These are phyloP conservation scores for Aureoboletus auriporus DNA, from an alignment of 768 basidiomycete genomes.

Conservation along the genomic window DNA sequence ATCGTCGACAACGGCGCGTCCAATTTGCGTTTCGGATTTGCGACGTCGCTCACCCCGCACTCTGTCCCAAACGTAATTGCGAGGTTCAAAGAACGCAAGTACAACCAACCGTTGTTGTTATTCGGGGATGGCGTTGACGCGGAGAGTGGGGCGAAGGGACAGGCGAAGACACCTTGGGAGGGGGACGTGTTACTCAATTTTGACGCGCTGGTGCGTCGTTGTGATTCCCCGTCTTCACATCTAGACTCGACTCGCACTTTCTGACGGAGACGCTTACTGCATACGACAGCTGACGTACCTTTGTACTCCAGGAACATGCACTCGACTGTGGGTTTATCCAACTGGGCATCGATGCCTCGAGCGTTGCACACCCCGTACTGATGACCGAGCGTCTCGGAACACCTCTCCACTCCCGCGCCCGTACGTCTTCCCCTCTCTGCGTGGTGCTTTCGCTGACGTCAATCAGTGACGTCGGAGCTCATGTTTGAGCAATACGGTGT, in stretches of 20 bases:
- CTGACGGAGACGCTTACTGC: neutral
- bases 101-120: slow-evolving; percentile 75
- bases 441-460: too few species aligned
- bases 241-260: too few species aligned
- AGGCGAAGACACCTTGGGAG: slow-evolving; percentile 85
- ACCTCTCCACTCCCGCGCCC: slow-evolving; percentile 80
- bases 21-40: slow-evolving; percentile 79
- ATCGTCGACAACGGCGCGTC: slow-evolving; percentile 91
- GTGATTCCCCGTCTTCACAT: neutral
- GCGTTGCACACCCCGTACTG: slow-evolving; percentile 81
- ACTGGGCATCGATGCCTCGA: slow-evolving; percentile 73
- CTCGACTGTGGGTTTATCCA: slow-evolving; percentile 89
- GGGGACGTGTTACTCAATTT: slow-evolving; percentile 90
- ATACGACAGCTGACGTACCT: neutral
- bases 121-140: slow-evolving; percentile 87
- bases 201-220: slow-evolving; percentile 79
- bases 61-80: slow-evolving; percentile 69
- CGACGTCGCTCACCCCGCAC: slow-evolving; percentile 47
- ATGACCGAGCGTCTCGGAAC: slow-evolving; percentile 93
- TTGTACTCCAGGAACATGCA: slow-evolving; percentile 77
- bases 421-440: slow-evolving; percentile 43
- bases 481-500: slow-evolving; percentile 92
- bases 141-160: slow-evolving; percentile 79
- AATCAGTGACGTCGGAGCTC: slow-evolving; percentile 86
- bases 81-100: slow-evolving; percentile 87